Conservation (phyloP, 352 stramenopile species). For the Peronospora tabacina region DNA sequence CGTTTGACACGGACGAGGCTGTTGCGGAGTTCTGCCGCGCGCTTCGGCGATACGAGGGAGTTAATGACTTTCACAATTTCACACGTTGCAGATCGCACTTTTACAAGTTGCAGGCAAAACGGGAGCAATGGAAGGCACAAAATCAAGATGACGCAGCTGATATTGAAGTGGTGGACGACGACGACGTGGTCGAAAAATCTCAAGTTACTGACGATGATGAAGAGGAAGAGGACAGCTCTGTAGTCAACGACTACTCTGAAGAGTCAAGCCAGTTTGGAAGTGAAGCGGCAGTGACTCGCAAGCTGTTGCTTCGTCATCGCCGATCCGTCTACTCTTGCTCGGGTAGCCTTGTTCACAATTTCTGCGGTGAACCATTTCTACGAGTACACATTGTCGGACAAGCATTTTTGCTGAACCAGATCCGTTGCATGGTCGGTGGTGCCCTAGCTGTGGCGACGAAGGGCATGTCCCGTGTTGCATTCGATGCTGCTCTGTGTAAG, state of each 20-base stretch:
- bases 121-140: slow-evolving; percentile 17
- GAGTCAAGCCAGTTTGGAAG: slow-evolving; percentile 37
- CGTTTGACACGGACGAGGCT: slow-evolving; percentile 36
- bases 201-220: slow-evolving; percentile 8
- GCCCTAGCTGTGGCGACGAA: slow-evolving; percentile 77
- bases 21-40: slow-evolving; percentile 41
- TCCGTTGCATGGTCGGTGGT: slow-evolving; percentile 86
- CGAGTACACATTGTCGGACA: slow-evolving; percentile 74
- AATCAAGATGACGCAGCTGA: slow-evolving; percentile 8
- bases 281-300: slow-evolving; percentile 35
- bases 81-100: slow-evolving; percentile 75
- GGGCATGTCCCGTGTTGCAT: slow-evolving; percentile 50
- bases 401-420: slow-evolving; percentile 86
- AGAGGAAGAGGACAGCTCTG: slow-evolving; percentile 12
- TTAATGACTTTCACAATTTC: slow-evolving; percentile 90
- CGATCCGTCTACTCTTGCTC: slow-evolving; percentile 76
- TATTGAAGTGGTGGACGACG: slow-evolving; percentile 2
- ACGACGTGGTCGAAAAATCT: slow-evolving; percentile 5
- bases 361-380: slow-evolving; percentile 54
- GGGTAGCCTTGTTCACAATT: slow-evolving; percentile 49
- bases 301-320: slow-evolving; percentile 55
- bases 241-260: slow-evolving; percentile 16
- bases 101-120: slow-evolving; percentile 61
- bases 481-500: slow-evolving; percentile 64
- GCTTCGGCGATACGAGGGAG: slow-evolving; percentile 69